Percentiles rank a stretch among this genome's conserved stretches.
Evolutionary conservation across 176 grass and related monocot species (phyloP).

Genomic region (Carex kokanica): DNA sequence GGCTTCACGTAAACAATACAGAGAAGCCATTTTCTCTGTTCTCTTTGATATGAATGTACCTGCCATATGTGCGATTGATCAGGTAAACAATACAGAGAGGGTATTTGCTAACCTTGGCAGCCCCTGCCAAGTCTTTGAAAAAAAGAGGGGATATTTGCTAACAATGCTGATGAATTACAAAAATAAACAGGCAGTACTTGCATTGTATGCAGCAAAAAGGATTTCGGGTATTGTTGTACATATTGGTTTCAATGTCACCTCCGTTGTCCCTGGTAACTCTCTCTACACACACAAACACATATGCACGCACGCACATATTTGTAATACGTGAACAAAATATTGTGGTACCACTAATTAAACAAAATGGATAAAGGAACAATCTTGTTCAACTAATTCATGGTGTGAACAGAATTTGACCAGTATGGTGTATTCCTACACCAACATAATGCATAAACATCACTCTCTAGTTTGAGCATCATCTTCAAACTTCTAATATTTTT

Average conservation of each 20-base stretch:
- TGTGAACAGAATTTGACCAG: background rate
- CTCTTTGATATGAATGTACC: constrained; percentile 97
- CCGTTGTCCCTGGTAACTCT: constrained; percentile 76
- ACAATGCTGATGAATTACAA: background rate
- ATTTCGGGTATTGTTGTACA: constrained; percentile 91
- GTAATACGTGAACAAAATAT: background rate
- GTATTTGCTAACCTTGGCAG: too few relatives aligned
- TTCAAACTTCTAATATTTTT: background rate
- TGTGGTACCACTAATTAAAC: background rate
- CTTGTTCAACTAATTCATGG: background rate
- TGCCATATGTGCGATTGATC: constrained; percentile 81
- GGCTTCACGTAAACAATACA: constrained; percentile 80
- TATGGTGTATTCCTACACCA: background rate
- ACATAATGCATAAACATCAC: background rate
- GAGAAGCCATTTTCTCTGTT: constrained; percentile 68
- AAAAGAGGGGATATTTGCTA: background rate
- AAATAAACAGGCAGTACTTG: constrained; percentile 63
- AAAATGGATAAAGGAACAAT: background rate
- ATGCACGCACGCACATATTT: background rate
- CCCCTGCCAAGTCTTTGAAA: too few relatives aligned
- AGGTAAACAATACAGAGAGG: constrained; percentile 23
- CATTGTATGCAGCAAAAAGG: constrained; percentile 77
- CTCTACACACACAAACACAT: background rate
- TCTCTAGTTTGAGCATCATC: background rate
- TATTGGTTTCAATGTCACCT: constrained; percentile 87